phyloP scores from a whole-genome alignment of 2,329 filamentous ascomycete species.

The Aspergillus versicolor region DNA sequence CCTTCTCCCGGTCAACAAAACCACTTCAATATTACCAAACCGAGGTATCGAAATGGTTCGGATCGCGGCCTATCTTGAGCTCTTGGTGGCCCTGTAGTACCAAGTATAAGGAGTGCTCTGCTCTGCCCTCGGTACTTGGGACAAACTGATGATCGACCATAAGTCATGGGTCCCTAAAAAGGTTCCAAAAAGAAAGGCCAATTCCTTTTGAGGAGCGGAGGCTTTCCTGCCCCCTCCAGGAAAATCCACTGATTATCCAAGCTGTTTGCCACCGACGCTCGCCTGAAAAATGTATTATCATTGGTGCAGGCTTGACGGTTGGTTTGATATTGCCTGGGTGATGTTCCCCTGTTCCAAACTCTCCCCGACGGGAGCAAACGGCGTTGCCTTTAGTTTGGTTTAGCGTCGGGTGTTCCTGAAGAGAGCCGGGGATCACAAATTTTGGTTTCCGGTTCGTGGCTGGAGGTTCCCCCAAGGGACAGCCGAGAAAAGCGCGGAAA shows the following conservation, averaged over 20 bases:
- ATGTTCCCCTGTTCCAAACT: slow-evolving; percentile 9
- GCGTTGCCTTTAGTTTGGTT: neutral
- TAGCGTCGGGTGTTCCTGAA: slow-evolving; percentile 10
- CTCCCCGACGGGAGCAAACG: neutral
- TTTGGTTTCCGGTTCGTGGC: neutral
- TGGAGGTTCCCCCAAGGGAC: neutral
- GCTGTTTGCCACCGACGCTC: neutral
- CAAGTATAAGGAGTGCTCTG: no score
- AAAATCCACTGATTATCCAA: neutral
- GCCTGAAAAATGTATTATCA: neutral
- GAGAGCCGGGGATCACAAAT: neutral
- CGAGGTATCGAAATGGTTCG: neutral
- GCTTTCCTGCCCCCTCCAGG: neutral
- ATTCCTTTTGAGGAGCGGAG: neutral
- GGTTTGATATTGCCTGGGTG: slow-evolving; percentile 14
- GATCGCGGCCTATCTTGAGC: neutral
- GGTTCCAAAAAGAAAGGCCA: neutral
- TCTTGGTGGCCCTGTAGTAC: neutral
- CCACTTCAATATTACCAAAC: neutral
- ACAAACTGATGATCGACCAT: slow-evolving; percentile 6
- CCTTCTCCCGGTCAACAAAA: neutral
- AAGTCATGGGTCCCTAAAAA: neutral
- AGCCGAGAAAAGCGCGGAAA: neutral
- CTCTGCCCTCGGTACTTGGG: neutral
- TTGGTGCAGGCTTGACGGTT: neutral